Percentiles rank a stretch among this genome's conserved stretches.
These are phyloP conservation scores for Panicum miliaceum DNA, from an alignment of 176 grass and related monocot species.

Conservation along the genomic window DNA sequence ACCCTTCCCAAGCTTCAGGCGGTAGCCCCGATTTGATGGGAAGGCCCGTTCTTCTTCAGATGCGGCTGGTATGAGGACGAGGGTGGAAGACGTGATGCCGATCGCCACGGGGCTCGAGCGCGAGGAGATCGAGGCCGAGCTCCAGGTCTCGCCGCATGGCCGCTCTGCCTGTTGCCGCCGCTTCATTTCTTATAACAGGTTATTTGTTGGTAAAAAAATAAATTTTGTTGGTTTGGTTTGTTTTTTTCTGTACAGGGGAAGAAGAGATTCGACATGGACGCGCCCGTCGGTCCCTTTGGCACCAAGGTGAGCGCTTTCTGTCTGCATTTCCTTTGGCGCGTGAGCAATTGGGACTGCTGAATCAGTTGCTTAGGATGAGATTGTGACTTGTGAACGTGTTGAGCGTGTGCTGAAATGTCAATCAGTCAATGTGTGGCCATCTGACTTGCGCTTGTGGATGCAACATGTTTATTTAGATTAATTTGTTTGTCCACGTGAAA, in stretches of 20 bases:
- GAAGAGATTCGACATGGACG: constrained; percentile 85
- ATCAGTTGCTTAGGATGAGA: background rate
- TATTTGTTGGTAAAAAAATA: background rate
- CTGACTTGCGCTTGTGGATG: background rate
- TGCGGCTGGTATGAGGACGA: constrained; percentile 39
- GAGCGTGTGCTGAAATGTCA: background rate
- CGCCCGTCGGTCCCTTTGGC: constrained; percentile 64
- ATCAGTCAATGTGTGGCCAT: background rate
- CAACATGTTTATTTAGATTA: background rate
- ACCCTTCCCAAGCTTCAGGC: background rate
- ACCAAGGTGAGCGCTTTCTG: constrained; percentile 55
- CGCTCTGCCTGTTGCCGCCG: background rate
- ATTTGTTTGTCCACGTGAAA: background rate
- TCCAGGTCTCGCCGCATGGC: constrained; percentile 43
- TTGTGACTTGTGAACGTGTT: background rate
- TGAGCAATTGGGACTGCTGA: background rate
- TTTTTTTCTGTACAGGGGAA: constrained; percentile 47
- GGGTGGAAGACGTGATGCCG: constrained; percentile 69
- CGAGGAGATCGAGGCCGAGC: constrained; percentile 69
- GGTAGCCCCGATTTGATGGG: constrained; percentile 18
- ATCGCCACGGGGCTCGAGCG: constrained; percentile 72
- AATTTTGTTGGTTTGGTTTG: constrained; percentile 27
- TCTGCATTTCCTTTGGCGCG: background rate
- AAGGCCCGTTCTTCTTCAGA: background rate
- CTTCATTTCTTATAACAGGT: background rate